phyloP scores from a whole-genome alignment of 108 stramenopile genomes.

The Schizochytrium sp. region DNA sequence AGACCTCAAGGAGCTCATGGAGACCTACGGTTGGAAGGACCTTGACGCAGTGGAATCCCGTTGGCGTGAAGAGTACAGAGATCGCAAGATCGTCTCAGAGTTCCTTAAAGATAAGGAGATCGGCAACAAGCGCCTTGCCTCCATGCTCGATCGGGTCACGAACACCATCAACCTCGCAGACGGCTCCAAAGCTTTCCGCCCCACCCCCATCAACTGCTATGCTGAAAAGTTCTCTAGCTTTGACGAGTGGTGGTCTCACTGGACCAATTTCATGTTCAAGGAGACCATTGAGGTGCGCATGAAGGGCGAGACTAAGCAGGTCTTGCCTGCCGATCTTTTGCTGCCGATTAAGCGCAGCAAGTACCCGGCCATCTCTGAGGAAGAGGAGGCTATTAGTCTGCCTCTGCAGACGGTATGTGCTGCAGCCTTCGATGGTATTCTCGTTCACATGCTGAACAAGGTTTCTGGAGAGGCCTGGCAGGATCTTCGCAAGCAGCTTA shows the following conservation, averaged over 20 bases:
- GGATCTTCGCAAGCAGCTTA: constrained; percentile 85
- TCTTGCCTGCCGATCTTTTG: constrained; percentile 82
- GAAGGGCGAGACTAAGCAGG: constrained; percentile 67
- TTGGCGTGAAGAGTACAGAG: constrained; percentile 86
- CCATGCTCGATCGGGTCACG: constrained; percentile 94
- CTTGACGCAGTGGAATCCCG: constrained; percentile 62
- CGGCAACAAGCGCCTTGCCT: constrained; percentile 89
- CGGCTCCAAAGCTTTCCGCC: constrained; percentile 80
- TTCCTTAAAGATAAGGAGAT: constrained; percentile 87
- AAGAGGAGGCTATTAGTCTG: constrained; percentile 86
- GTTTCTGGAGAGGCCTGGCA: constrained; percentile 85
- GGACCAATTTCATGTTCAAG: constrained; percentile 89
- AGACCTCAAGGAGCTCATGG: constrained; percentile 79
- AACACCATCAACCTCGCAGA: constrained; percentile 85
- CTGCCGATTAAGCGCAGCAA: constrained; percentile 87
- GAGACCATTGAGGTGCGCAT: neutral
- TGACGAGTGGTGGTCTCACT: constrained; percentile 87
- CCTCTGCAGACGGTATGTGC: constrained; percentile 90
- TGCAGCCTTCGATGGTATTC: constrained; percentile 91
- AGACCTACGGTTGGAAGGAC: constrained; percentile 76
- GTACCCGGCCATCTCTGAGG: constrained; percentile 87
- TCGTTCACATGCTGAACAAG: constrained; percentile 93
- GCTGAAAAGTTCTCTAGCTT: constrained; percentile 80
- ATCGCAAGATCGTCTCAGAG: constrained; percentile 85
- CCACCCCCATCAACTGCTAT: constrained; percentile 96